A percentile compares a stretch with the other conserved stretches of the same genome.
Evolutionary conservation across 2,329 filamentous ascomycete species (phyloP).

Genomic region (Venturia nashicola): DNA sequence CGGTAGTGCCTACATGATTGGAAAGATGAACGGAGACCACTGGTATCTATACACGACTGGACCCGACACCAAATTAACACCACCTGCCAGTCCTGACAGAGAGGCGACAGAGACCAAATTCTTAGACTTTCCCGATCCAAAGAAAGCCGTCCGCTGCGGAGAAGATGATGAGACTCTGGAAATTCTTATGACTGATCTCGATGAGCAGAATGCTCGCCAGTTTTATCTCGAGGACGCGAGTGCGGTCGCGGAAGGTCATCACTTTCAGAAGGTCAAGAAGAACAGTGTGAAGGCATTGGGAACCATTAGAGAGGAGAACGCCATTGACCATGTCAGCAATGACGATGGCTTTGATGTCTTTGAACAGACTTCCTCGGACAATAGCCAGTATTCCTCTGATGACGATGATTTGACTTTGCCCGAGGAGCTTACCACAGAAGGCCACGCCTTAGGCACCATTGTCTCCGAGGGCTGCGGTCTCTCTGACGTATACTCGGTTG

Average conservation of each 20-base stretch:
- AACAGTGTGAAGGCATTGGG: slow-evolving; percentile 47
- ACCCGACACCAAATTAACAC: slow-evolving; percentile 66
- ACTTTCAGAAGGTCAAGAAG: slow-evolving; percentile 54
- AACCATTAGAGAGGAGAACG: slow-evolving; percentile 41
- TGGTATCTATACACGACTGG: slow-evolving; percentile 98
- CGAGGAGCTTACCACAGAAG: slow-evolving; percentile 77
- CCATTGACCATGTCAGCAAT: slow-evolving; percentile 13
- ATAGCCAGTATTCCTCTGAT: slow-evolving; percentile 45
- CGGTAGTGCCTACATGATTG: slow-evolving; percentile 97
- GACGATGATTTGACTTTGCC: slow-evolving; percentile 46
- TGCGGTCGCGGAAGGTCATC: slow-evolving; percentile 75
- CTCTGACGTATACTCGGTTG: slow-evolving; percentile 74
- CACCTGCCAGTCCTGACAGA: slow-evolving; percentile 60
- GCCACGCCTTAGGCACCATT: slow-evolving; percentile 82
- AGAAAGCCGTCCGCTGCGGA: slow-evolving; percentile 28
- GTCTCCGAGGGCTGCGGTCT: slow-evolving; percentile 86
- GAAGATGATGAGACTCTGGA: slow-evolving; percentile 62
- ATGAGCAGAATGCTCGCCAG: slow-evolving; percentile 52
- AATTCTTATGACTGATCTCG: slow-evolving; percentile 56
- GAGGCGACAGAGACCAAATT: slow-evolving; percentile 46
- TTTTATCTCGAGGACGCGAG: slow-evolving; percentile 72
- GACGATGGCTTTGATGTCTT: slow-evolving; percentile 68
- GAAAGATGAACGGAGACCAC: slow-evolving; percentile 99
- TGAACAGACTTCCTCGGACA: slow-evolving; percentile 56
- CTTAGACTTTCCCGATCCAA: slow-evolving; percentile 39